A percentile compares a stretch with the other conserved stretches of the same genome.
These are phyloP conservation scores for Tetrastigma voinierianum DNA, from an alignment of 164 flowering plant genomes.

Conservation along the genomic window DNA sequence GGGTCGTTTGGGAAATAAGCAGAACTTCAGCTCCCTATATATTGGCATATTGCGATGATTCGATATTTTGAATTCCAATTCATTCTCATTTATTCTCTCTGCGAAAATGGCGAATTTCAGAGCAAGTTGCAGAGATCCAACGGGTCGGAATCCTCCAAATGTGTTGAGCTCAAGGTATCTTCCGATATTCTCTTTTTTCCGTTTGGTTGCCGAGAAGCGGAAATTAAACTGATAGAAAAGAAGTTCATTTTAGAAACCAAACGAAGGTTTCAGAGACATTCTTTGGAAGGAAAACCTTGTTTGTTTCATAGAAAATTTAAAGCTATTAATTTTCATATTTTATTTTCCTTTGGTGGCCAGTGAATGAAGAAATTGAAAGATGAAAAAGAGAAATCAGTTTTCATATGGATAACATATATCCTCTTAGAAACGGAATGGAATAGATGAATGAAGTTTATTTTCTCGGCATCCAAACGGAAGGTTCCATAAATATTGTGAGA, in stretches of 20 bases:
- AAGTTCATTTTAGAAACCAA: no score
- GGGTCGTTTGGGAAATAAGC: no score
- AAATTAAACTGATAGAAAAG: background rate
- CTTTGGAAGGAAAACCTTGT: no score
- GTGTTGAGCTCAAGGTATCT: slow-evolving; percentile 10
- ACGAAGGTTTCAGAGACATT: no score
- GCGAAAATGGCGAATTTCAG: slow-evolving; percentile 14
- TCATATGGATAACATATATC: no score
- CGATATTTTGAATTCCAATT: no score
- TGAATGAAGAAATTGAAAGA: background rate
- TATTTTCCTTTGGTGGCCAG: background rate
- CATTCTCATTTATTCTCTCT: no score
- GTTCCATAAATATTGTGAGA: no score
- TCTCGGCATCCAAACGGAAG: background rate
- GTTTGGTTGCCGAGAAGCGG: slow-evolving; percentile 1
- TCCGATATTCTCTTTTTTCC: background rate
- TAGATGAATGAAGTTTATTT: background rate
- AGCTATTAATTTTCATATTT: background rate
- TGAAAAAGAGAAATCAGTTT: no score
- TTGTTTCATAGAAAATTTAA: background rate
- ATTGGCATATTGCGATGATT: no score
- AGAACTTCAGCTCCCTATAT: no score
- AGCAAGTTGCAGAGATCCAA: slow-evolving; percentile 6
- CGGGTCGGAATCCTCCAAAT: slow-evolving; percentile 3
- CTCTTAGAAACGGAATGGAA: no score